phyloP scores from a whole-genome alignment of 805 yeast genomes.

The Phaffomyces opuntiae region DNA sequence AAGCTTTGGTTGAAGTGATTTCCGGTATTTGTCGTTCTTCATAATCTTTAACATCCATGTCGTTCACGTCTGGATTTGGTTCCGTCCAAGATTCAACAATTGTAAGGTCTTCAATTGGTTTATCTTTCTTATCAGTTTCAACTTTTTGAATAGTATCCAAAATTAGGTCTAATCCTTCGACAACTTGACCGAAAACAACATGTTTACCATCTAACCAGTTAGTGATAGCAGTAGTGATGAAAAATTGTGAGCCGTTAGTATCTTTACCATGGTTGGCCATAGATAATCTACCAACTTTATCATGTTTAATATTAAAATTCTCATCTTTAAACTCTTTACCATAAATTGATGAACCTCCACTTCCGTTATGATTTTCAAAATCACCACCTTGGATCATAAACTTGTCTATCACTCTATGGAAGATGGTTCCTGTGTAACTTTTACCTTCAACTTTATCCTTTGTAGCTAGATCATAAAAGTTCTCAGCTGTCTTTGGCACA shows the following conservation, averaged over 20 bases:
- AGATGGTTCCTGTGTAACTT: conserved; percentile 51
- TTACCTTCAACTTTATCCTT: conserved; percentile 15
- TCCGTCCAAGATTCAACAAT: conserved; percentile 31
- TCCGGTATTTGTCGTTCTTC: conserved; percentile 12
- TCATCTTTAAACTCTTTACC: conserved; percentile 75
- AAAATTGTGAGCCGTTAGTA: conserved; percentile 66
- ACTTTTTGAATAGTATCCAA: conserved; percentile 54
- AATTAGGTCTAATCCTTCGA: conserved; percentile 54
- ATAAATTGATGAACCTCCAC: conserved; percentile 76
- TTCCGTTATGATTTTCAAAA: conserved; percentile 55
- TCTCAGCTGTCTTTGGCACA: conserved; percentile 56
- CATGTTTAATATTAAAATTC: conserved; percentile 61
- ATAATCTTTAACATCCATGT: conserved; percentile 16
- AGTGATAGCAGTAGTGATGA: conserved; percentile 52
- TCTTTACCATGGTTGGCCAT: conserved; percentile 69
- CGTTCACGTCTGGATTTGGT: conserved; percentile 14
- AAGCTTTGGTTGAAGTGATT: conserved; percentile 7
- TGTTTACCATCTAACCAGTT: conserved; percentile 48
- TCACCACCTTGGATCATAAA: conserved; percentile 91
- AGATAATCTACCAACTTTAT: conserved; percentile 59
- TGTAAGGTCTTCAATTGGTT: conserved; percentile 37
- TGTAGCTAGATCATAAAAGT: conserved; percentile 46
- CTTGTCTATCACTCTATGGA: conserved; percentile 67
- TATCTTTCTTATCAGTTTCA: conserved; percentile 34
- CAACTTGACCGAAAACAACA: conserved; percentile 76